Percentiles rank a stretch among this genome's conserved stretches.
phyloP scores from a whole-genome alignment of 352 stramenopile genomes.

The Globisporangium cederbergense region DNA sequence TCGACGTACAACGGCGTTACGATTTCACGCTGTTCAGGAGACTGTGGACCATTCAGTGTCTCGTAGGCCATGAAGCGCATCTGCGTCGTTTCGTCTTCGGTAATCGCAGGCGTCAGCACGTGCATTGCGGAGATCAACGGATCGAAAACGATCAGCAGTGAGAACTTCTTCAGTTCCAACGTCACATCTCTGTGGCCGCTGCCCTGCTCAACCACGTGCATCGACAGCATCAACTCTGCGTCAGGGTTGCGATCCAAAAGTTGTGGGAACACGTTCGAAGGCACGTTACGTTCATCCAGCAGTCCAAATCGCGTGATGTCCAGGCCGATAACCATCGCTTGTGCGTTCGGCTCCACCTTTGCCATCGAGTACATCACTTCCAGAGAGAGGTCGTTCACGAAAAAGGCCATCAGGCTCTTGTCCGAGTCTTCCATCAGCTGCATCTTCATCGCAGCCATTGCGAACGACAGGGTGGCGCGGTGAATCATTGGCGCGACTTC shows the following conservation, averaged over 20 bases:
- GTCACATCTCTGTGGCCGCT: conserved; percentile 56
- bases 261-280: conserved; percentile 72
- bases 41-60: conserved; percentile 33
- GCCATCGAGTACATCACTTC: conserved; percentile 45
- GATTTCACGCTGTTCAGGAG: conserved; percentile 54
- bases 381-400: conserved; percentile 42
- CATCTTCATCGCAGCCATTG: conserved; percentile 46
- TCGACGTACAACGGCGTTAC: conserved; percentile 40
- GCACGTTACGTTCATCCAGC: conserved; percentile 54
- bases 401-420: conserved; percentile 50
- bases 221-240: conserved; percentile 45
- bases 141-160: conserved; percentile 73
- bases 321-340: conserved; percentile 44
- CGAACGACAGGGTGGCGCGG: conserved; percentile 48
- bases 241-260: conserved; percentile 76
- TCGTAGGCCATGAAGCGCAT: conserved; percentile 69
- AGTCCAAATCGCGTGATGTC: conserved; percentile 64
- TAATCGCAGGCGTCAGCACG: conserved; percentile 56
- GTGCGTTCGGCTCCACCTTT: conserved; percentile 30
- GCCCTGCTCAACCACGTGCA: conserved; percentile 45
- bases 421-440: conserved; percentile 48
- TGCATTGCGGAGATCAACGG: conserved; percentile 55
- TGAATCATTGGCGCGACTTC: conserved; percentile 52
- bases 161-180: conserved; percentile 56
- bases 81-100: conserved; percentile 67